Conservation (phyloP, 371 early-diverging fungal genomes). For the Apophysomyces ossiformis region DNA sequence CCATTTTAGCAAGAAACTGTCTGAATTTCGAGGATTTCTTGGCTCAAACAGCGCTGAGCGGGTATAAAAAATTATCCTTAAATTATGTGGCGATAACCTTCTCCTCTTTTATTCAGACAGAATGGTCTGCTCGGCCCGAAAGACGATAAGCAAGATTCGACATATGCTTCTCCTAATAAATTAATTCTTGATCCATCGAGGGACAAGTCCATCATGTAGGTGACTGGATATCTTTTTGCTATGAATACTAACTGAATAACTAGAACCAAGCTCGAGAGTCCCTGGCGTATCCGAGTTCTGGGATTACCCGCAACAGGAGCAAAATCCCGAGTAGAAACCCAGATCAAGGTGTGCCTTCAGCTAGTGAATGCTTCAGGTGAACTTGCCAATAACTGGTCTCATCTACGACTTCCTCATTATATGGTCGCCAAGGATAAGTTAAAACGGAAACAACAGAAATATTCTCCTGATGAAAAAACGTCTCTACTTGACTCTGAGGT, state of each 20-base stretch:
- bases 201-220: conserved; percentile 35
- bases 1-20: conserved; percentile 53
- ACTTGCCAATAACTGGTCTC: conserved; percentile 69
- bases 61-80: conserved; percentile 27
- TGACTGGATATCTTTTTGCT: not conserved
- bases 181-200: conserved; percentile 26
- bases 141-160: conserved; percentile 21
- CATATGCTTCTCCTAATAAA: conserved; percentile 34
- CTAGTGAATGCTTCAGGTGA: conserved; percentile 65
- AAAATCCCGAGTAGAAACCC: conserved; percentile 84
- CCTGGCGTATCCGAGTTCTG: conserved; percentile 59
- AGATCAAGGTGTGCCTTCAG: conserved; percentile 79
- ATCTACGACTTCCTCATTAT: conserved; percentile 72
- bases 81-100: not conserved
- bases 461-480: conserved; percentile 34
- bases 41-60: conserved; percentile 47
- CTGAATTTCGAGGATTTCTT: conserved; percentile 54
- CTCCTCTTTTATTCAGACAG: conserved; percentile 26
- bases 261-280: conserved; percentile 33
- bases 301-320: conserved; percentile 77
- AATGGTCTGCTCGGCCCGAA: conserved; percentile 44
- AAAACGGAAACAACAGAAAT: conserved; percentile 46
- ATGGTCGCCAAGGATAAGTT: conserved; percentile 72
- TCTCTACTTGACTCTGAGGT: conserved; percentile 40
- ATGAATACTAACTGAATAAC: not conserved